These are phyloP conservation scores for Neonectria ditissima DNA, from an alignment of 2,329 filamentous ascomycete genomes.

Conservation along the genomic window DNA sequence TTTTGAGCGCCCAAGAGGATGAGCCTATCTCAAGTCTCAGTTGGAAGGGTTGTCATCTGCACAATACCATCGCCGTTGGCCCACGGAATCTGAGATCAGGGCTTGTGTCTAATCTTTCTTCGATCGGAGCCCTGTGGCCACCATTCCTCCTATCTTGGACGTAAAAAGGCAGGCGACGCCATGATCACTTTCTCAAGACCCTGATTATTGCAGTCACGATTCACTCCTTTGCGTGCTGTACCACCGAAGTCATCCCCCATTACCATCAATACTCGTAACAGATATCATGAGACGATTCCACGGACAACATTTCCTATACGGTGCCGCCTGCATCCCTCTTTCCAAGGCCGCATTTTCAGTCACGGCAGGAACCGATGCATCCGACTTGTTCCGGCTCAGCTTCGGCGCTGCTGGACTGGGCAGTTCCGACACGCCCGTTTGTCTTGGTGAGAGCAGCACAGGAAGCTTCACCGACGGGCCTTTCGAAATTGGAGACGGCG, in stretches of 20 bases:
- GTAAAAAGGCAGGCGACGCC: too few relatives aligned
- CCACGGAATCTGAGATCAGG: neutral
- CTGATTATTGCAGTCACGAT: too few relatives aligned
- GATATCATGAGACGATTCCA: neutral
- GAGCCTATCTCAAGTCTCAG: neutral
- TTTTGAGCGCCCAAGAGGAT: neutral
- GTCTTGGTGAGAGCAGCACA: neutral
- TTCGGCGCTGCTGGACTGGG: neutral
- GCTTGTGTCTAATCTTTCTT: too few relatives aligned
- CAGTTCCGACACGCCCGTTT: neutral
- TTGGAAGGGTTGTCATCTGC: neutral
- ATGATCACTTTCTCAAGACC: too few relatives aligned
- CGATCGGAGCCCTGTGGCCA: neutral
- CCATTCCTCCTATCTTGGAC: neutral
- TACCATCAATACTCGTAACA: neutral
- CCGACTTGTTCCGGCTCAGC: neutral
- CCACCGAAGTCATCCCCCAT: too few relatives aligned
- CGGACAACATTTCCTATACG: neutral
- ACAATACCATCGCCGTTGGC: neutral
- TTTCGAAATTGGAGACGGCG: neutral
- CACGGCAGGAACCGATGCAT: neutral
- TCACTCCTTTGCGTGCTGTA: too few relatives aligned
- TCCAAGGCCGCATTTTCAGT: neutral
- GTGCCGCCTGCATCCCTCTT: neutral
- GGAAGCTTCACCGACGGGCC: neutral